Evolutionary conservation across 768 basidiomycete genomes (phyloP), one percentile per base, ranked within the genome.

Genomic region (Dendrothele bispora): DNA sequence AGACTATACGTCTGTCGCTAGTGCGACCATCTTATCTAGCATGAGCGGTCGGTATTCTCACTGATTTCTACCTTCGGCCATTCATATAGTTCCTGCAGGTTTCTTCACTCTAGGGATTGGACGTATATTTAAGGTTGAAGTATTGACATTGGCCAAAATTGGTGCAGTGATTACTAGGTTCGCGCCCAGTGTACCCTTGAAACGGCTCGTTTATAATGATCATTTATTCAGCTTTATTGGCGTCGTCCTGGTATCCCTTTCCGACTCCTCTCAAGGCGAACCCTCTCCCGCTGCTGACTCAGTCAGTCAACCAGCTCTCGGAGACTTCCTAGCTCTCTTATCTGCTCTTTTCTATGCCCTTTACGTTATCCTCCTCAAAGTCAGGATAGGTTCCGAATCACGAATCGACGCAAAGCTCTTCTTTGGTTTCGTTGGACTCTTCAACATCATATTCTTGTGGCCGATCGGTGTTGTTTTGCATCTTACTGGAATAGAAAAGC

Each of bases 51-150:
- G 27, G 83, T 64, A 28, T 37, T 12, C 39, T 17, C 29, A 22
- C 30, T 7, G 41, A 7, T 30, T 15, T 20, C 34, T 49, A 36
- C 22, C 15, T 26, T 38, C 14, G 40, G 37, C 26, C 36, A 17
- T 12, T 41, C 20, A 27, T 3, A 22, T n/a, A n/a, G 17, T 39
- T 28, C 35, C 25, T 26, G 11, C 53, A 94, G 95, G 95, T 1
- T 92, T 99, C 68, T 98, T 98, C 61, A 98, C 95, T 0, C 70
- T 98, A 39, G 86, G 73, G 0, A 71, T 98, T 40, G 95, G 97
- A 3, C 77, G 87, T 18, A 51, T 95, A 20, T 90, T 91, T 50
- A 77, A 77, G 7, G 88, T 98, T 3, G 97, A 98, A 65, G 73
- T 67, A 3, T 64, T 98, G 41, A 87, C 87, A 0, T 34, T 80